Evolutionary conservation across 2,329 filamentous ascomycete genomes (phyloP).

Genomic region (Penicillium sp.): DNA sequence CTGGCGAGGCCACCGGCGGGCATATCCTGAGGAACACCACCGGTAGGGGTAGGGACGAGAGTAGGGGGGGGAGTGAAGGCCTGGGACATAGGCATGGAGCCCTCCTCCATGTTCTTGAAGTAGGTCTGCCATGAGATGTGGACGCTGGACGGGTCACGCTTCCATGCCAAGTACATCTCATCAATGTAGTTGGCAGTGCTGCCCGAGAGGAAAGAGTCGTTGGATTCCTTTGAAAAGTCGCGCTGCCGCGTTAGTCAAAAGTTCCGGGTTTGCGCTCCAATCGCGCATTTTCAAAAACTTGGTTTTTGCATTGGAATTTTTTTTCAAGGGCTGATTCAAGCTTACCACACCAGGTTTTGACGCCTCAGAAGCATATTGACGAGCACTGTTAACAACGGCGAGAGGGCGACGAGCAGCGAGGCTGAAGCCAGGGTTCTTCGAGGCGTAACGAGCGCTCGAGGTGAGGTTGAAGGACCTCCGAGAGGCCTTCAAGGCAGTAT

Average conservation of each 20-base stretch:
- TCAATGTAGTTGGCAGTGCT: constrained; percentile 99
- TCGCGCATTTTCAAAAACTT: constrained; percentile 7
- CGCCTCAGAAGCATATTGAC: constrained; percentile 61
- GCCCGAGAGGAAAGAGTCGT: constrained; percentile 93
- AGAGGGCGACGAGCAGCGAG: constrained; percentile 44
- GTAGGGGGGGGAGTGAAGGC: constrained; percentile 95
- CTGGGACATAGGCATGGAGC: constrained; percentile 95
- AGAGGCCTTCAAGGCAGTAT: constrained; percentile 41
- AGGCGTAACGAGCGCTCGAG: constrained; percentile 31
- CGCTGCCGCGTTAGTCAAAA: constrained; percentile 26
- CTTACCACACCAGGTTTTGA: constrained; percentile 62
- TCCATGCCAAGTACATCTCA: constrained; percentile 99
- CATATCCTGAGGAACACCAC: constrained; percentile 71
- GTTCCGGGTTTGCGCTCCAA: constrained; percentile 3
- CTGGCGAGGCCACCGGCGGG: constrained; percentile 68
- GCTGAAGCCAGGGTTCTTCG: constrained; percentile 36
- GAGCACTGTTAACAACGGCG: constrained; percentile 44
- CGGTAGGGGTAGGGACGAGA: constrained; percentile 78
- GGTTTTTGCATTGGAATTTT: neutral
- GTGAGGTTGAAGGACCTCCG: constrained; percentile 36
- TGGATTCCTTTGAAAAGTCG: constrained; percentile 63
- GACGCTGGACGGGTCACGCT: constrained; percentile 85
- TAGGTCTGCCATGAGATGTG: constrained; percentile 99
- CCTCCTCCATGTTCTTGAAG: constrained; percentile 98
- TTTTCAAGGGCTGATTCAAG: constrained; percentile 17